Conservation (phyloP, 257 asterid species). For the Forsythia suspensa region DNA sequence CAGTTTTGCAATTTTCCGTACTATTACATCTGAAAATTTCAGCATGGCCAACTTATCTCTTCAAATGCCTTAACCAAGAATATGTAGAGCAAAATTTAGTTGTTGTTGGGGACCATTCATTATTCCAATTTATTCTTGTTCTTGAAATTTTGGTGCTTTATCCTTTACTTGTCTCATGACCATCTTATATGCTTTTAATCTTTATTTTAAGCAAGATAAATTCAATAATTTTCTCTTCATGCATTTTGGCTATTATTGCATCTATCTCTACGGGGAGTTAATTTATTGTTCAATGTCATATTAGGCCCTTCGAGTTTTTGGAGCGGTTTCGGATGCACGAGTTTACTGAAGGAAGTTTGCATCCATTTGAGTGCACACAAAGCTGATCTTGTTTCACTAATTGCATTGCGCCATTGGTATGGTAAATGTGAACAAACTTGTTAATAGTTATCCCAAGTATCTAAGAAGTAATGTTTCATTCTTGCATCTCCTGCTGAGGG, state of each 20-base stretch:
- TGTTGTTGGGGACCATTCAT: background rate
- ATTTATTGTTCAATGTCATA: constrained; percentile 17
- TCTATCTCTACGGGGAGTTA: background rate
- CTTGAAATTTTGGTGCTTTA: background rate
- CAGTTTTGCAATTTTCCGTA: background rate
- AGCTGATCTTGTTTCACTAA: constrained; percentile 40
- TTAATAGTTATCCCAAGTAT: background rate
- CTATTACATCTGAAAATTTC: background rate
- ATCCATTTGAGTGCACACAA: constrained; percentile 97
- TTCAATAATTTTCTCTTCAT: background rate
- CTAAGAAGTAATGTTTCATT: background rate
- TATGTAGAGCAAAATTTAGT: background rate
- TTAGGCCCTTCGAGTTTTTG: constrained; percentile 91
- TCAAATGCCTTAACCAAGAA: background rate
- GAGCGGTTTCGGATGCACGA: constrained; percentile 89
- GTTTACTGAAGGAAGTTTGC: constrained; percentile 83
- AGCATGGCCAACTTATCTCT: background rate
- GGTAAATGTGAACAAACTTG: background rate
- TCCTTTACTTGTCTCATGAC: background rate
- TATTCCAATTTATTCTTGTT: background rate
- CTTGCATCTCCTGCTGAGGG: background rate
- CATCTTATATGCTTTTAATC: background rate
- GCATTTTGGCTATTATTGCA: background rate
- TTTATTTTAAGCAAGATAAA: no score
- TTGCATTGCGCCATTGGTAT: background rate